phyloP scores from a whole-genome alignment of 306 rosid species.

The Corylus avellana region DNA sequence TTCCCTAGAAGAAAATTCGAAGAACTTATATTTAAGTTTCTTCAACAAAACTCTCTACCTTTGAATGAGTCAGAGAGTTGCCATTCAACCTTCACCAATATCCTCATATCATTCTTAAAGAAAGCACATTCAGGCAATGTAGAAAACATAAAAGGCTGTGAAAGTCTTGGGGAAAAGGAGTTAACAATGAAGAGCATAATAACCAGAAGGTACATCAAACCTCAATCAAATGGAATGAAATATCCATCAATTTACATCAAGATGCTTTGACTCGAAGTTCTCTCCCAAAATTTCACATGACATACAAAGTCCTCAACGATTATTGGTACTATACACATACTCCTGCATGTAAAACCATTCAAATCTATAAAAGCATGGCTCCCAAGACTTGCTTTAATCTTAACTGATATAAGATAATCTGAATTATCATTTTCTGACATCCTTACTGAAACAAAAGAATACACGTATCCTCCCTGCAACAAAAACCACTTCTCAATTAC shows the following conservation, averaged over 20 bases:
- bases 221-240: background rate
- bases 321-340: background rate
- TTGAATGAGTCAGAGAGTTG: background rate
- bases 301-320: background rate
- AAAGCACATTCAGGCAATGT: background rate
- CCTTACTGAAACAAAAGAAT: background rate
- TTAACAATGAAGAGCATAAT: background rate
- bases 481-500: background rate
- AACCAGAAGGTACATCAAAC: background rate
- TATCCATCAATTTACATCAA: background rate
- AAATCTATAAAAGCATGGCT: background rate
- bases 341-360: background rate
- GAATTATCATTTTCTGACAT: too few species aligned
- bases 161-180: constrained; percentile 4
- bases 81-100: background rate
- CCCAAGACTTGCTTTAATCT: too few species aligned
- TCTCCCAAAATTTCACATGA: background rate
- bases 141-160: background rate
- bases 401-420: too few species aligned
- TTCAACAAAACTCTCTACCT: background rate
- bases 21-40: background rate
- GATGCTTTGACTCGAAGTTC: background rate
- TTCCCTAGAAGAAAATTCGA: background rate
- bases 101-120: background rate
- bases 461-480: background rate